phyloP scores from a whole-genome alignment of 2,329 filamentous ascomycete genomes.

The Ophiocordyceps sinensis region DNA sequence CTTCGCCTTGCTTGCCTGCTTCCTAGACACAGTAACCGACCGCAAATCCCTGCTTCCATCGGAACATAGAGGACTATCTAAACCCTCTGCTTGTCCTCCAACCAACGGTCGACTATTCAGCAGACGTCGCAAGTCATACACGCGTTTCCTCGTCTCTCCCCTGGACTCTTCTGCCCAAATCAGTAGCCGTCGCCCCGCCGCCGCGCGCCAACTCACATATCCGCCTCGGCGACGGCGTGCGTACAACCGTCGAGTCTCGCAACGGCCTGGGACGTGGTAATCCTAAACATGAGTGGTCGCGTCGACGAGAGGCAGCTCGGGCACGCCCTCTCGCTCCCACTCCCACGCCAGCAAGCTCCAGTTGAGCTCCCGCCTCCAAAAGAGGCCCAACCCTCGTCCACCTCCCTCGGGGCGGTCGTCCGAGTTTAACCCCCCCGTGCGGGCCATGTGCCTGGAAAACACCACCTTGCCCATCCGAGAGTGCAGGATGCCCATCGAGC shows the following conservation, averaged over 20 bases:
- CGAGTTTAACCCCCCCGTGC: slow-evolving; percentile 70
- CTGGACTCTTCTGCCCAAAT: not conserved
- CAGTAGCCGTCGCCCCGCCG: not conserved
- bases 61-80: slow-evolving; percentile 34
- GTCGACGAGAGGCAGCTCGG: slow-evolving; percentile 25
- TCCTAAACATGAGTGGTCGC: slow-evolving; percentile 35
- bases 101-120: slow-evolving; percentile 9
- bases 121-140: not conserved
- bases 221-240: not conserved
- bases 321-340: slow-evolving; percentile 38
- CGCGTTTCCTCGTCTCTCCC: not conserved
- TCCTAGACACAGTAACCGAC: not conserved
- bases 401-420: slow-evolving; percentile 48
- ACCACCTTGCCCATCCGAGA: slow-evolving; percentile 80
- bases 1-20: slow-evolving; percentile 4
- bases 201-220: not conserved
- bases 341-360: slow-evolving; percentile 78
- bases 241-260: slow-evolving; percentile 11
- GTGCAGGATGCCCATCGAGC: slow-evolving; percentile 90
- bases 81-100: slow-evolving; percentile 28
- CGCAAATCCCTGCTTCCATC: slow-evolving; percentile 5
- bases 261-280: slow-evolving; percentile 25
- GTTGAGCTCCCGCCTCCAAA: slow-evolving; percentile 66
- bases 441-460: slow-evolving; percentile 64
- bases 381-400: slow-evolving; percentile 50